Evolutionary conservation across 805 yeast genomes (phyloP).

Genomic region (Scheffersomyces spartinae): DNA sequence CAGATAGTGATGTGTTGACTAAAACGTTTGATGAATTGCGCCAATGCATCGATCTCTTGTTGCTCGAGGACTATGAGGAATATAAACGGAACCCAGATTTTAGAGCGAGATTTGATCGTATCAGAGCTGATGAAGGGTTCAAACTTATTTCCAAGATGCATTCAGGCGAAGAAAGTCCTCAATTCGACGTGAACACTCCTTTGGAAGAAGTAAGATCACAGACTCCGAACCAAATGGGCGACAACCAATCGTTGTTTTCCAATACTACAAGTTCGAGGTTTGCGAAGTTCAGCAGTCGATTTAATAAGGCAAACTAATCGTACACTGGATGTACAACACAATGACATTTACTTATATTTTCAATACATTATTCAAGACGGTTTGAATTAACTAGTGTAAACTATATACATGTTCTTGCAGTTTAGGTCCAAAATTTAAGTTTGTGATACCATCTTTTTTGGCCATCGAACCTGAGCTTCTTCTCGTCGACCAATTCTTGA

Average conservation of each 20-base stretch:
- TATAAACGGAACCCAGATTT: conserved; percentile 39
- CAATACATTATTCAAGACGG: no score
- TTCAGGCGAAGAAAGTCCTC: conserved; percentile 3
- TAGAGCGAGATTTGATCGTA: conserved; percentile 53
- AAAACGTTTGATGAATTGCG: conserved; percentile 70
- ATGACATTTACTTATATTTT: conserved; percentile 5
- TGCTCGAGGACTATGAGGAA: conserved; percentile 51
- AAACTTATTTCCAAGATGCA: conserved; percentile 45
- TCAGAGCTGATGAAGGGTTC: conserved; percentile 63
- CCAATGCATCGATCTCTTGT: conserved; percentile 66
- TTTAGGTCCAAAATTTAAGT: conserved; percentile 8
- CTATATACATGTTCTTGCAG: neutral
- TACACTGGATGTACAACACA: conserved; percentile 2
- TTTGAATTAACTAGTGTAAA: no score
- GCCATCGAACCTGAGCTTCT: no score
- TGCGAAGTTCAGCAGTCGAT: conserved; percentile 9
- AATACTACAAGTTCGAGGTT: conserved; percentile 9
- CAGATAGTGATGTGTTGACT: conserved; percentile 42
- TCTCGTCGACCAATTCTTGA: conserved; percentile 18
- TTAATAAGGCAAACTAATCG: no score
- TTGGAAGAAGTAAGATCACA: conserved; percentile 1
- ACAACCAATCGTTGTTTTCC: conserved; percentile 12
- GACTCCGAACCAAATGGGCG: conserved; percentile 6
- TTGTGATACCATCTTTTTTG: conserved; percentile 9
- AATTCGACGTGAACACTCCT: conserved; percentile 5